phyloP scores from a whole-genome alignment of 2,329 filamentous ascomycete species.

The Aureobasidium namibiae region DNA sequence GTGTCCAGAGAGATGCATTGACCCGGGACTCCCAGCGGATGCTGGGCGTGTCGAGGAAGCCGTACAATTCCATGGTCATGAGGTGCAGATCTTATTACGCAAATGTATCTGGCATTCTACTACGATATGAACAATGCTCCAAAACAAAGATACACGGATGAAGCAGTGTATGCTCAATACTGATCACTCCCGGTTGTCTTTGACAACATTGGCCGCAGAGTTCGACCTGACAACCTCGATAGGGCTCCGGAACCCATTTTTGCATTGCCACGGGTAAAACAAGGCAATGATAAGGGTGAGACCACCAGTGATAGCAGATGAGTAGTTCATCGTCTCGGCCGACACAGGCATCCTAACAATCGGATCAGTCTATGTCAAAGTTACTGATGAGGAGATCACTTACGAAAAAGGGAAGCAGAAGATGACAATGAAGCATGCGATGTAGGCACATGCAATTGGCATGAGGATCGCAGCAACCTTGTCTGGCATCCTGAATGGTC shows the following conservation, averaged over 20 bases:
- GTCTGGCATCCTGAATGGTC: slow-evolving; percentile 50
- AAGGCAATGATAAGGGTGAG: slow-evolving; percentile 29
- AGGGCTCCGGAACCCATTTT: slow-evolving; percentile 31
- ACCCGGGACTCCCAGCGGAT: not conserved
- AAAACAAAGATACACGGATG: no score
- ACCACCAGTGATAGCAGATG: slow-evolving; percentile 31
- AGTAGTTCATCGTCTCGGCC: slow-evolving; percentile 36
- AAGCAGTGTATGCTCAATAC: no score
- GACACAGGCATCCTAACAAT: slow-evolving; percentile 21
- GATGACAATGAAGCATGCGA: slow-evolving; percentile 53
- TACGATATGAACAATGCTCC: no score
- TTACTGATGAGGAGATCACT: not conserved
- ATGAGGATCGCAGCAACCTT: slow-evolving; percentile 44
- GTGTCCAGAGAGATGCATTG: not conserved
- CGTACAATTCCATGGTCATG: no score
- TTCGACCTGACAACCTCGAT: slow-evolving; percentile 10
- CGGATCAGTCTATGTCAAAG: not conserved
- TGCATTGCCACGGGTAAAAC: slow-evolving; percentile 23
- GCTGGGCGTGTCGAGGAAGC: no score
- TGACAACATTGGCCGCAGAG: not conserved
- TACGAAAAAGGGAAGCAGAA: slow-evolving; percentile 48
- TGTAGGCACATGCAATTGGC: slow-evolving; percentile 47
- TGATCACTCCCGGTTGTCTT: slow-evolving; percentile 1
- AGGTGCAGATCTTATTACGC: no score
- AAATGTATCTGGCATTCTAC: no score